These are phyloP conservation scores for Odonthalia washingtoniensis DNA, from an alignment of 31 red algal genomes.

Conservation along the genomic window DNA sequence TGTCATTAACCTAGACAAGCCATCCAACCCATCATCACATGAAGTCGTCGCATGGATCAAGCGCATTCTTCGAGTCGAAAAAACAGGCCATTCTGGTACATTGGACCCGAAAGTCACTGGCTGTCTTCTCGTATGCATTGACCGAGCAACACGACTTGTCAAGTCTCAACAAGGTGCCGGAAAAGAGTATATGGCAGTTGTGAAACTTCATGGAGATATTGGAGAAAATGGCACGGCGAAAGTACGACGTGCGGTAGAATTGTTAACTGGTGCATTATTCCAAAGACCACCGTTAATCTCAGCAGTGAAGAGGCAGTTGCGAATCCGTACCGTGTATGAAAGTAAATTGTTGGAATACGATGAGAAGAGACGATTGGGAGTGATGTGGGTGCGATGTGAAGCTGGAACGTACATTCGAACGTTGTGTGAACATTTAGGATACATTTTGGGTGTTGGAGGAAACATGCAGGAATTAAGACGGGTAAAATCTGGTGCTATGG, in stretches of 20 bases:
- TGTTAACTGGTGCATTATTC: conserved; percentile 96
- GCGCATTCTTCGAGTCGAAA: conserved; percentile 90
- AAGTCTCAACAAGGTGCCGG: conserved; percentile 97
- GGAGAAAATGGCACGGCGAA: conserved; percentile 74
- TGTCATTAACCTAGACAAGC: conserved; percentile 99
- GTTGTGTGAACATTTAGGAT: conserved; percentile 93
- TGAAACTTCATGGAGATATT: conserved; percentile 80
- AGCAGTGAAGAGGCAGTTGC: conserved; percentile 96
- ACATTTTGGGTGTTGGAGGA: conserved; percentile 89
- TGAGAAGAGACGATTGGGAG: conserved; percentile 68
- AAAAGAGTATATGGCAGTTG: conserved; percentile 97
- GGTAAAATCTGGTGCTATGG: conserved; percentile 88
- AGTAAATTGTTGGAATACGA: conserved; percentile 93
- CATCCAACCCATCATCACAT: conserved; percentile 95
- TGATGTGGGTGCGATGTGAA: conserved; percentile 97
- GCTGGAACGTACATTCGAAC: conserved; percentile 99
- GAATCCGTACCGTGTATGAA: conserved; percentile 96
- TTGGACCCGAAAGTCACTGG: conserved; percentile 99
- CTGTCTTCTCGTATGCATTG: conserved; percentile 98
- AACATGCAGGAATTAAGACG: conserved; percentile 98
- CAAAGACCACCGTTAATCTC: conserved; percentile 97
- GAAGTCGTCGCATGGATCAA: conserved; percentile 99
- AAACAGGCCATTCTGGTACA: conserved; percentile 98
- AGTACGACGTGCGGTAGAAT: conserved; percentile 83
- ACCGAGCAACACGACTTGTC: conserved; percentile 95